A percentile compares a stretch with the other conserved stretches of the same genome.
phyloP scores from a whole-genome alignment of 805 yeast species.

The Schwanniomyces vanrijiae region DNA sequence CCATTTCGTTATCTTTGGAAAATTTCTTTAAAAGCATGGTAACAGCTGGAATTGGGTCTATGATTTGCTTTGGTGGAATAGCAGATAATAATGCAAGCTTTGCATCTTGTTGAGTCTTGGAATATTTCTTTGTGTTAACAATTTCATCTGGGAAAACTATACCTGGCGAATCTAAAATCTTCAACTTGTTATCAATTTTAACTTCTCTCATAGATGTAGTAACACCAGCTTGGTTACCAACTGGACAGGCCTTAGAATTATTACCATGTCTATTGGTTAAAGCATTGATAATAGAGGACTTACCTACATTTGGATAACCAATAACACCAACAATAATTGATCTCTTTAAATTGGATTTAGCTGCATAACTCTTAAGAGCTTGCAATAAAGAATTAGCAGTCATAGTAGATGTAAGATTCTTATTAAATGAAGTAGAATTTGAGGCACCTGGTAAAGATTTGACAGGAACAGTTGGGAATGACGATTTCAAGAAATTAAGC shows the following conservation, averaged over 20 bases:
- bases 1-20: constrained; percentile 72
- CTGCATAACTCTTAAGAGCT: constrained; percentile 82
- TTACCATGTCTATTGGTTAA: constrained; percentile 79
- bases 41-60: constrained; percentile 83
- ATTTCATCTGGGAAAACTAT: constrained; percentile 84
- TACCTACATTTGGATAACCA: constrained; percentile 93
- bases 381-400: constrained; percentile 76
- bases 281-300: constrained; percentile 91
- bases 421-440: constrained; percentile 66
- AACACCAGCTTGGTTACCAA: constrained; percentile 97
- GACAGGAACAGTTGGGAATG: constrained; percentile 91
- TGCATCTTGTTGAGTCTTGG: constrained; percentile 74
- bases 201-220: constrained; percentile 91
- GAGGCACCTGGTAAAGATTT: constrained; percentile 77
- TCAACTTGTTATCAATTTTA: constrained; percentile 85
- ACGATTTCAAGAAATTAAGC: constrained; percentile 73
- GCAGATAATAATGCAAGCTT: constrained; percentile 86
- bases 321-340: constrained; percentile 92
- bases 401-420: constrained; percentile 64
- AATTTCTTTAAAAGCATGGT: constrained; percentile 73
- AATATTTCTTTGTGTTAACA: constrained; percentile 38
- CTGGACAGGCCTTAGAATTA: constrained; percentile 80
- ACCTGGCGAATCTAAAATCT: constrained; percentile 93
- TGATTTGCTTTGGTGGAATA: constrained; percentile 79
- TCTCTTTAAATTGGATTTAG: constrained; percentile 80